Base-by-base conservation (phyloP, 2,329 filamentous ascomycete species). In the Tothia fuscella region DNA sequence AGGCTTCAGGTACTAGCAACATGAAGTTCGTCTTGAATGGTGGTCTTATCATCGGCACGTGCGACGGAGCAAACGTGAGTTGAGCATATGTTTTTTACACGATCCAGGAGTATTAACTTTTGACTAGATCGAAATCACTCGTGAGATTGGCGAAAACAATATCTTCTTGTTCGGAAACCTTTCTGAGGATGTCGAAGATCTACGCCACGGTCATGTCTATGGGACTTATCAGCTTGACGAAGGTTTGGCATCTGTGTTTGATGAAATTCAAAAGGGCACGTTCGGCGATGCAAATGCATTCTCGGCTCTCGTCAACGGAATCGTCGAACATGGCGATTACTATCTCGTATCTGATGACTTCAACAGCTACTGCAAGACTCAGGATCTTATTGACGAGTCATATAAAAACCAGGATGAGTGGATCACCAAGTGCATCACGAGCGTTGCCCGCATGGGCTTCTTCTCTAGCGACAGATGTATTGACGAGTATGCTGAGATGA, bases 21-120 rank as follows among this genome's bases (percentile, higher is more conserved):
- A 98, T 98, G 91, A 98, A 98, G 65, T 98, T 98, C 61, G 91
- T 95, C 12, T 72, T 98, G 55, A 98, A 96, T 55, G 91, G 91
- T 49, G 91, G 91, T 49, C 70, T 98, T 47, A 93, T 98, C 56
- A 98, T 98, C 52, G 91, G 91, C 53, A 98, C 91, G 16, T 95
- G 89, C 58, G 91, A 98, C 56, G 91, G 91, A 57, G 91, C 91
- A 48, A 98, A 98, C 57, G 86, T 91, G 71, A 72, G 80, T 70
- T 10, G 31, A n/a, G 10, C 10, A 24, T 38, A 6, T 26, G 9
- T 29, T 29, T 9, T 9, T n/a, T n/a, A 29, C 26, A 9, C 26
- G 26, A 29, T 19, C 9, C 31, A 34, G 7, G 10, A 9, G 35
- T 9, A 7, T 6, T 28, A 24, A 43, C 21, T 20, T 6, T 10